Percentiles rank a stretch among this genome's conserved stretches.
phyloP scores from a whole-genome alignment of 768 basidiomycete species.

The Xanthoconium purpureum region DNA sequence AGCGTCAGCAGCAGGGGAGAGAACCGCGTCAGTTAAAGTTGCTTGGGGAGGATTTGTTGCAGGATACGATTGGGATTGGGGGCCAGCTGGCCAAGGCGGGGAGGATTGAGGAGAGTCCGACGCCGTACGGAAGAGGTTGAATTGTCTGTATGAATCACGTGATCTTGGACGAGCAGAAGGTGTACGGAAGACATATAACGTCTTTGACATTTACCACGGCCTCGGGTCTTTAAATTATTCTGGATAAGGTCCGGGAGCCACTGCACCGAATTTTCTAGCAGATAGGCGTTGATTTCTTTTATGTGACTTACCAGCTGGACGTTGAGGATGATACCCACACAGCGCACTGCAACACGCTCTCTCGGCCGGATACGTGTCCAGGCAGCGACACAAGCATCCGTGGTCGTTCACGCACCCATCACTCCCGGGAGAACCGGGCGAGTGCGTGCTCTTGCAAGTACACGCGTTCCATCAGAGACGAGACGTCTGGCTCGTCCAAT shows the following conservation, averaged over 20 bases:
- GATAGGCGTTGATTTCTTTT: too few species aligned
- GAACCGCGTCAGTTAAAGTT: slow-evolving; percentile 43
- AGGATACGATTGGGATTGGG: slow-evolving; percentile 63
- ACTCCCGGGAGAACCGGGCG: slow-evolving; percentile 8
- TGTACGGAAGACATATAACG: too few species aligned
- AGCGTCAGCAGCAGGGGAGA: slow-evolving; percentile 33
- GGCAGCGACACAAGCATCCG: slow-evolving; percentile 6
- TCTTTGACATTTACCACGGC: too few species aligned
- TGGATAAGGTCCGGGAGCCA: too few species aligned
- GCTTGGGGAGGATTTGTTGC: slow-evolving; percentile 59
- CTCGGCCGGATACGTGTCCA: slow-evolving; percentile 20
- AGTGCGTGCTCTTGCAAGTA: slow-evolving; percentile 2
- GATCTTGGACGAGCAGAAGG: slow-evolving; percentile 23
- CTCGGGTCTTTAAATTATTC: too few species aligned
- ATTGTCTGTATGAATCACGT: slow-evolving; percentile 11
- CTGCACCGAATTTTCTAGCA: too few species aligned
- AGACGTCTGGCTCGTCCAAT: background rate
- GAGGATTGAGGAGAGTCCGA: slow-evolving; percentile 63
- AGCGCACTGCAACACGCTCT: slow-evolving; percentile 26
- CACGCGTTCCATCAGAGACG: background rate
- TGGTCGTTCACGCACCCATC: slow-evolving; percentile 4
- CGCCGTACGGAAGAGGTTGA: slow-evolving; percentile 40
- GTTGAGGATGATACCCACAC: slow-evolving; percentile 30
- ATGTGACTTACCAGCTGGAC: too few species aligned
- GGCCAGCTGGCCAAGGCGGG: slow-evolving; percentile 47